Evolutionary conservation across 1,284 basidiomycete genomes (phyloP), one percentile per base, ranked within the genome.

Genomic region (Ganoderma boninense): DNA sequence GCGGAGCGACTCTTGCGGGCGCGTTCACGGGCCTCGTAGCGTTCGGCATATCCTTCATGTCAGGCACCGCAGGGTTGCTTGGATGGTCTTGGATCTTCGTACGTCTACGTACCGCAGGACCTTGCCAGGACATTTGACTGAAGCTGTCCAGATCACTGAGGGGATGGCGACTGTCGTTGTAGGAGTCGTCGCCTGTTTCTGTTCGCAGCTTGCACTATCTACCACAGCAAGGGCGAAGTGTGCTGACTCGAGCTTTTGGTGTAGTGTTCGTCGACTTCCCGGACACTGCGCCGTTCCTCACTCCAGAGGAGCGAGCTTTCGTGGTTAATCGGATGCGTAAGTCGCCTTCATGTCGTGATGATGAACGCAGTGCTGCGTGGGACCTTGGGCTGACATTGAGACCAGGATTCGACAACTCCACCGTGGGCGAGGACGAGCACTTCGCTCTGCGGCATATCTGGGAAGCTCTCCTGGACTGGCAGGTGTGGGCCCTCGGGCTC

Each of bases 391-490:
- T 16, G 32, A 57, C 23, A 29, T 18, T 18, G 2, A 35, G 16
- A 16, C 4, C 32, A 57, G 54, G 32, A 29, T 57, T 57, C 54
- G 54, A 57, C 54, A 57, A 57, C 54, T 57, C 54, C 29, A 35
- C 32, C 13, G 54, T 57, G 14, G 54, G 54, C 0, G 91, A 92
- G 74, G 90, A 90, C 71, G 90, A 92, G 68, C 81, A 84, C 56
- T 91, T 91, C 72, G 83, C 85, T 20, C 69, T 83, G 66, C 81
- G 86, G 2, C 89, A 92, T 75, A 74, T 93, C 32, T 79, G 82
- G 77, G 82, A 85, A 23, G 89, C 90, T 0, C 74, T 92, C 32
- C 75, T 75, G 0, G 90, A 92, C 74, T 93, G 92, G 92, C 91
- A 93, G 79, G 83, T 89, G 14, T 90, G 86, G 83, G 64, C 89